phyloP scores from a whole-genome alignment of 1,284 basidiomycete species.

The Fomitopsis schrenkii region DNA sequence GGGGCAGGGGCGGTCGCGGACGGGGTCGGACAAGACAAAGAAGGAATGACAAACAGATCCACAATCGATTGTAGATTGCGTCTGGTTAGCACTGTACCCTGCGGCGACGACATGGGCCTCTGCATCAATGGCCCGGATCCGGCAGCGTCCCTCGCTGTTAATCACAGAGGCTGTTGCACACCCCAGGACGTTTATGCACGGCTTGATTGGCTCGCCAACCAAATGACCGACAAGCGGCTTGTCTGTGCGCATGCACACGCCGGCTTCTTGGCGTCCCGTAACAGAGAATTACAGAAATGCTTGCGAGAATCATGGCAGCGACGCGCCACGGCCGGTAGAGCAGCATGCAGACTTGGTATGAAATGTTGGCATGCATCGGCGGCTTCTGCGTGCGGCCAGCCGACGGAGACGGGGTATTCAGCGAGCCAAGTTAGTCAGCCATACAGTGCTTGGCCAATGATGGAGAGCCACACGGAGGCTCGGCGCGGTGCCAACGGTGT shows the following conservation, averaged over 20 bases:
- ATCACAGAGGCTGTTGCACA: not conserved
- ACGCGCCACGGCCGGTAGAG: not conserved
- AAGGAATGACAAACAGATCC: constrained; percentile 7
- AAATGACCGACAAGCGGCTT: too few relatives aligned
- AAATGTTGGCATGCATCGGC: not conserved
- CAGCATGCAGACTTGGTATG: not conserved
- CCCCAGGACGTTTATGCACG: too few relatives aligned
- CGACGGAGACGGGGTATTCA: not conserved
- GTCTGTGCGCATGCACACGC: not conserved
- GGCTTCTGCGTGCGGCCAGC: not conserved
- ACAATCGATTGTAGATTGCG: not conserved
- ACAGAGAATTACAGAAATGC: too few relatives aligned
- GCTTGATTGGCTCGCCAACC: too few relatives aligned
- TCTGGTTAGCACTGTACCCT: not conserved
- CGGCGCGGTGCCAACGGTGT: not conserved
- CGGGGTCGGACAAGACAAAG: constrained; percentile 12
- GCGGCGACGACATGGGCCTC: not conserved
- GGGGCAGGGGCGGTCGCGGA: not conserved
- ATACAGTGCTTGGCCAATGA: not conserved
- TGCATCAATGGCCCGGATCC: not conserved
- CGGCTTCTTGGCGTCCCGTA: not conserved
- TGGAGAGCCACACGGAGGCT: not conserved
- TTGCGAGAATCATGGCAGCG: not conserved
- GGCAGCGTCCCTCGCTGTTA: not conserved
- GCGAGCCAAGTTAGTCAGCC: not conserved